phyloP scores from a whole-genome alignment of 768 basidiomycete genomes.

The Tricholoma flavovirens region DNA sequence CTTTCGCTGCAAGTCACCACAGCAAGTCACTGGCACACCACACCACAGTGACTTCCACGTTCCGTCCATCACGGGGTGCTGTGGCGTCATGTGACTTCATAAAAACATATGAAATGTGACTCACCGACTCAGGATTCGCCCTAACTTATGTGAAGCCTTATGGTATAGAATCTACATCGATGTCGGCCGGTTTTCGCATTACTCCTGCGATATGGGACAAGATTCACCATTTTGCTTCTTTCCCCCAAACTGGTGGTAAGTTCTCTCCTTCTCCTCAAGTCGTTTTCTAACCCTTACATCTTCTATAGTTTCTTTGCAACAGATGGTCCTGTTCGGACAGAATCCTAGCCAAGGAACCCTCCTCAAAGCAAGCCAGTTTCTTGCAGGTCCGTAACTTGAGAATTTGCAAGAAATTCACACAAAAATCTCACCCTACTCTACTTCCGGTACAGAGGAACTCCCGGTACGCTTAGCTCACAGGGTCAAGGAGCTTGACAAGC shows the following conservation, averaged over 20 bases:
- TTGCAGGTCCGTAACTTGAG: slow-evolving; percentile 50
- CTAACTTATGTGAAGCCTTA: too few species aligned
- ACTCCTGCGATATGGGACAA: slow-evolving; percentile 63
- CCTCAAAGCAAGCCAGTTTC: slow-evolving; percentile 86
- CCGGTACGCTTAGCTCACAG: slow-evolving; percentile 94
- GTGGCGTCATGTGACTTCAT: too few species aligned
- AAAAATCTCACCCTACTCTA: background rate
- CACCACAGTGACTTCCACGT: too few species aligned
- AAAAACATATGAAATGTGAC: too few species aligned
- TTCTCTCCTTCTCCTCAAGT: background rate
- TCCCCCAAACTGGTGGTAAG: slow-evolving; percentile 77
- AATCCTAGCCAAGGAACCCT: slow-evolving; percentile 93
- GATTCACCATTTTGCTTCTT: slow-evolving; percentile 79
- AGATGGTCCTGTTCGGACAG: slow-evolving; percentile 97
- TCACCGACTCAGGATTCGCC: too few species aligned
- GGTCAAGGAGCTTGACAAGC: slow-evolving; percentile 90
- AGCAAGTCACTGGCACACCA: too few species aligned
- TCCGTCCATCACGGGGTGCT: too few species aligned
- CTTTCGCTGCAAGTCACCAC: too few species aligned
- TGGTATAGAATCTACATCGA: slow-evolving; percentile 10
- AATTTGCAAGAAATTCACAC: too few species aligned
- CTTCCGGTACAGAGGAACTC: slow-evolving; percentile 67
- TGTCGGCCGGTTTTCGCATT: slow-evolving; percentile 67
- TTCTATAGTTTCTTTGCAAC: slow-evolving; percentile 79
- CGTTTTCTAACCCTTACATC: background rate